Conservation (phyloP, 495 filamentous ascomycete genomes). For the Neurospora discreta region DNA sequence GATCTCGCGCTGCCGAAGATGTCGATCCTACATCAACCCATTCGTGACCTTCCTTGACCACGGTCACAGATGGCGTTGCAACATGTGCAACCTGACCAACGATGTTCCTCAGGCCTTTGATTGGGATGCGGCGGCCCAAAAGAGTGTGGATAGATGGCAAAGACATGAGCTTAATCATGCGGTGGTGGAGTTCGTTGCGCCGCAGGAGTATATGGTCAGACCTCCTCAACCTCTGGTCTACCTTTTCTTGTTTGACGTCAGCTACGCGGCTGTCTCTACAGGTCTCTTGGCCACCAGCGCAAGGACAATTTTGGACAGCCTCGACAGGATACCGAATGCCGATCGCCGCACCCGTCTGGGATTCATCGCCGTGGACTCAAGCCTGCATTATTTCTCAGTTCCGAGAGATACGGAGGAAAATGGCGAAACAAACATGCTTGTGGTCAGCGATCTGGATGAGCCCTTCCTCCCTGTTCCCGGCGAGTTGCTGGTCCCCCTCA, state of each 20-base stretch:
- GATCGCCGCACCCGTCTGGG: constrained; percentile 85
- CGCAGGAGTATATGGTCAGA: constrained; percentile 98
- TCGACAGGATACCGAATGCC: constrained; percentile 94
- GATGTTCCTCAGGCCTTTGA: constrained; percentile 98
- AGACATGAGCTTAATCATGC: constrained; percentile 84
- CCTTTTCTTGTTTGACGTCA: constrained; percentile 94
- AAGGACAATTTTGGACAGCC: constrained; percentile 85
- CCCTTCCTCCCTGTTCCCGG: constrained; percentile 91
- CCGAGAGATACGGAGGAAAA: constrained; percentile 77
- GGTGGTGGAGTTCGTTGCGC: constrained; percentile 93
- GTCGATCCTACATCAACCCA: constrained; percentile 94
- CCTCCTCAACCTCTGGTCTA: constrained; percentile 97
- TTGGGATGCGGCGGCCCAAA: constrained; percentile 87
- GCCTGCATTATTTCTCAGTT: constrained; percentile 90
- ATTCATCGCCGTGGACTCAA: constrained; percentile 92
- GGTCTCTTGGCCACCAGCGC: constrained; percentile 93
- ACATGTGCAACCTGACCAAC: constrained; percentile 98
- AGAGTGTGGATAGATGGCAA: constrained; percentile 80
- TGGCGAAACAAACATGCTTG: constrained; percentile 78
- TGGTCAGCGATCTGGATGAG: constrained; percentile 92
- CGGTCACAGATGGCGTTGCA: constrained; percentile 95
- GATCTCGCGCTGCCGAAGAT: constrained; percentile 89
- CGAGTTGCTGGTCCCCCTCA: constrained; percentile 84
- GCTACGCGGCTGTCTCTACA: constrained; percentile 79
- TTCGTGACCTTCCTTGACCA: constrained; percentile 94